These are phyloP conservation scores for Mycena kentingensis DNA, from an alignment of 768 basidiomycete genomes.

Conservation along the genomic window DNA sequence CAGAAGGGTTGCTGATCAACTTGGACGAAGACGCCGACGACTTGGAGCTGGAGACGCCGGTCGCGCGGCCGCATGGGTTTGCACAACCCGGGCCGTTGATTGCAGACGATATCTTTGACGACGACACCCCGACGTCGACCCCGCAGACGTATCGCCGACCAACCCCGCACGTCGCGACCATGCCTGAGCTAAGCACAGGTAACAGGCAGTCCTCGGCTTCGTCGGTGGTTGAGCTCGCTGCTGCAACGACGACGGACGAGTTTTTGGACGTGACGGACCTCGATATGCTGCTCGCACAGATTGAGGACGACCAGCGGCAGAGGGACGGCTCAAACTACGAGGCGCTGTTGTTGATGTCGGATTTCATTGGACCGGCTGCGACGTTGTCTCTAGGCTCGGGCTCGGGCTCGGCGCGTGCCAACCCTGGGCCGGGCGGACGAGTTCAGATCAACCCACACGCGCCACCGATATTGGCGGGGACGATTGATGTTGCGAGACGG, in stretches of 20 bases:
- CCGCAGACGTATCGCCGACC: neutral
- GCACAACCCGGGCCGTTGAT: too few species aligned
- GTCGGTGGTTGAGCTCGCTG: constrained; percentile 10
- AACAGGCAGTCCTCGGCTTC: constrained; percentile 16
- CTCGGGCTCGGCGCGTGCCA: neutral
- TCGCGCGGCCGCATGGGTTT: neutral
- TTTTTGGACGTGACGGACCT: constrained; percentile 58
- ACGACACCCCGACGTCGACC: constrained; percentile 1
- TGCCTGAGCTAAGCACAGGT: neutral
- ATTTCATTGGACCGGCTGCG: constrained; percentile 60
- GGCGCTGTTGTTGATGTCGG: constrained; percentile 62
- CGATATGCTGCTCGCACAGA: constrained; percentile 58
- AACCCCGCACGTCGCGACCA: neutral
- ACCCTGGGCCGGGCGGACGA: neutral
- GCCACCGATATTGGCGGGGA: constrained; percentile 30
- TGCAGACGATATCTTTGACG: neutral
- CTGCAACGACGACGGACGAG: constrained; percentile 13
- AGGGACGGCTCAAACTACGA: constrained; percentile 62
- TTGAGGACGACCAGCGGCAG: constrained; percentile 45
- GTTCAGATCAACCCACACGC: constrained; percentile 21
- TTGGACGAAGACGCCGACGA: constrained; percentile 47
- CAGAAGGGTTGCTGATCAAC: constrained; percentile 61
- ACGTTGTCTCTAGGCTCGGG: constrained; percentile 22
- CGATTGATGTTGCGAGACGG: constrained; percentile 59
- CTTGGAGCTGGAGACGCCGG: neutral